phyloP scores from a whole-genome alignment of 371 early-diverging fungal species.

The Mucor circinelloides region DNA sequence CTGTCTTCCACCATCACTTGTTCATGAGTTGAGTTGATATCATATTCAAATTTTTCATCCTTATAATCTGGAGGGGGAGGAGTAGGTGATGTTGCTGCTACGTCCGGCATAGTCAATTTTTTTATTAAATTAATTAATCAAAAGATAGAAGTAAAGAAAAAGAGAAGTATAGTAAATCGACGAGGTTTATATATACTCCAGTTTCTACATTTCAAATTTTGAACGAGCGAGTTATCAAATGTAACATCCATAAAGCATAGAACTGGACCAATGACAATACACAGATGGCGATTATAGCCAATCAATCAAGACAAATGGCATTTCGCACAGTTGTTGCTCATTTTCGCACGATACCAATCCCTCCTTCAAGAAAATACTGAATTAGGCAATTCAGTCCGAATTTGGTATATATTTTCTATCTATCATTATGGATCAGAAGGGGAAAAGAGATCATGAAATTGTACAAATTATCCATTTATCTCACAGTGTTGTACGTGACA shows the following conservation, averaged over 20 bases:
- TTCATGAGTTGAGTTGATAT: constrained; percentile 23
- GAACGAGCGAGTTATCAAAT: neutral
- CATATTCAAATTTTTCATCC: constrained; percentile 44
- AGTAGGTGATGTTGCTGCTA: neutral
- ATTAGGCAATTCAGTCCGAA: constrained; percentile 26
- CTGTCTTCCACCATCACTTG: constrained; percentile 29
- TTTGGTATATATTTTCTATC: constrained; percentile 8
- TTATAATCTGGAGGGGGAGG: constrained; percentile 5
- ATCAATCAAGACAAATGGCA: neutral
- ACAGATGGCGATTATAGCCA: constrained; percentile 15
- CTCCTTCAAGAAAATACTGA: neutral
- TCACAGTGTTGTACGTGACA: neutral
- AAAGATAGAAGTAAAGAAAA: constrained; percentile 1
- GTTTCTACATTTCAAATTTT: neutral
- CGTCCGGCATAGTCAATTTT: constrained; percentile 10
- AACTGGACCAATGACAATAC: constrained; percentile 7
- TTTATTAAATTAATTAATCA: constrained; percentile 4
- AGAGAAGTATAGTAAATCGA: neutral
- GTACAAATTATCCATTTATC: neutral
- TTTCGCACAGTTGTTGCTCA: constrained; percentile 22
- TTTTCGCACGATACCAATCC: constrained; percentile 26
- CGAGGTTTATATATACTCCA: neutral
- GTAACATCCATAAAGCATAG: neutral
- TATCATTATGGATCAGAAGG: neutral
- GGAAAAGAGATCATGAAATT: neutral